A percentile compares a stretch with the other conserved stretches of the same genome.
phyloP scores from a whole-genome alignment of 1,284 basidiomycete species.

The Cronartium quercuum region DNA sequence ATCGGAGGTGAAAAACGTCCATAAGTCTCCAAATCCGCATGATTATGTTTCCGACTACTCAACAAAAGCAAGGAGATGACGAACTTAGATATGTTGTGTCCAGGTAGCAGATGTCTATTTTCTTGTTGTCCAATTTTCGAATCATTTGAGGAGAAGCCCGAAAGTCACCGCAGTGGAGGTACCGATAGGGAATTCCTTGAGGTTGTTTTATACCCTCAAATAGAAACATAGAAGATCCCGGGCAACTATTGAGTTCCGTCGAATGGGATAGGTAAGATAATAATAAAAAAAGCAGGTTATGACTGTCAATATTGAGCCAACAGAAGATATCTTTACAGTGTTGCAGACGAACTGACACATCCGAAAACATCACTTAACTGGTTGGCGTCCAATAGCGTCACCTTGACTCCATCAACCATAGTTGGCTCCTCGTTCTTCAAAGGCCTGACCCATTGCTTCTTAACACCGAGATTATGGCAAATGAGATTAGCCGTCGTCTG shows the following conservation, averaged over 20 bases:
- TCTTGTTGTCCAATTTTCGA: slow-evolving; percentile 8
- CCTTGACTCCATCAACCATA: slow-evolving; percentile 2
- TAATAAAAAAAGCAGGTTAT: background rate
- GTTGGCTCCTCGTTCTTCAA: background rate
- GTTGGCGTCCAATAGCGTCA: slow-evolving; percentile 32
- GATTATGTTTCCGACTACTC: background rate
- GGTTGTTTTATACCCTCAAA: slow-evolving; percentile 20
- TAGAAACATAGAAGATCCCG: slow-evolving; percentile 29
- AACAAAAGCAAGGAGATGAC: background rate
- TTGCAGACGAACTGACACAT: background rate
- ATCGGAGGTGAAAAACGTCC: background rate
- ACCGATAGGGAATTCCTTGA: slow-evolving; percentile 9
- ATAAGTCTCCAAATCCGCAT: background rate
- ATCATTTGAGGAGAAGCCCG: slow-evolving; percentile 17
- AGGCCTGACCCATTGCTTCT: slow-evolving; percentile 8
- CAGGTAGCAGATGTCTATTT: slow-evolving; percentile 26
- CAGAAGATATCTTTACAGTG: background rate
- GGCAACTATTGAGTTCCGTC: slow-evolving; percentile 14
- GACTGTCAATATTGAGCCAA: background rate
- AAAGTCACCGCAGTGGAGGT: slow-evolving; percentile 37
- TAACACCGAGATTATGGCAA: slow-evolving; percentile 10
- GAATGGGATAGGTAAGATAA: background rate
- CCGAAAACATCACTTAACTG: slow-evolving; percentile 1
- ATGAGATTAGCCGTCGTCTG: slow-evolving; percentile 25
- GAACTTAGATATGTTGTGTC: slow-evolving; percentile 38